A percentile compares a stretch with the other conserved stretches of the same genome.
These are phyloP conservation scores for Yamadazyma taylorii DNA, from an alignment of 1,139 yeast genomes.

Conservation along the genomic window DNA sequence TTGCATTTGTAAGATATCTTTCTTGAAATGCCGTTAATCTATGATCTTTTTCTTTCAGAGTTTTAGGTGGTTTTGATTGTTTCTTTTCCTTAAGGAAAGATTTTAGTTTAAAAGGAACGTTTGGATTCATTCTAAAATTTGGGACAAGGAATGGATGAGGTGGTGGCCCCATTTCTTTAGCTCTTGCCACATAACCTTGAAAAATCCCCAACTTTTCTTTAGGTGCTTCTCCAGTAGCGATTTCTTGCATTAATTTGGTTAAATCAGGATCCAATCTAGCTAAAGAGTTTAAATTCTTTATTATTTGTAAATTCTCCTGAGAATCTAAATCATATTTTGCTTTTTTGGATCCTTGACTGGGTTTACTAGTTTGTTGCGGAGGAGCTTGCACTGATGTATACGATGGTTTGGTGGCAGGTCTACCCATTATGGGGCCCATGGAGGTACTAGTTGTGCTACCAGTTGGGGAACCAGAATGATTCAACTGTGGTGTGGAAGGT, in stretches of 20 bases:
- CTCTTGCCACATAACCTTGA: constrained; percentile 75
- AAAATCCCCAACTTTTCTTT: constrained; percentile 71
- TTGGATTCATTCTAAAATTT: constrained; percentile 16
- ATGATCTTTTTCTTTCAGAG: constrained; percentile 33
- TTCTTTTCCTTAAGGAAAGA: constrained; percentile 26
- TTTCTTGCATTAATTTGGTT: constrained; percentile 72
- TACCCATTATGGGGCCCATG: too few relatives aligned
- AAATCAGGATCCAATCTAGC: constrained; percentile 72
- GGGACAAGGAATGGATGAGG: constrained; percentile 32
- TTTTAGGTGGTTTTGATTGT: constrained; percentile 16
- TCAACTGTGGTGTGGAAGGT: too few relatives aligned
- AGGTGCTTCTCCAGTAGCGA: constrained; percentile 78
- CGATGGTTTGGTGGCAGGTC: too few relatives aligned
- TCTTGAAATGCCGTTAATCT: constrained; percentile 76
- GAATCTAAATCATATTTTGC: constrained; percentile 20
- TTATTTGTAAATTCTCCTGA: constrained; percentile 74
- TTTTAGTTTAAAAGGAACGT: constrained; percentile 19
- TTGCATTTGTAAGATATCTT: constrained; percentile 64
- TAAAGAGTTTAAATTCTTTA: constrained; percentile 75
- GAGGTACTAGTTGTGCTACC: too few relatives aligned
- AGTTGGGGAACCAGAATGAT: too few relatives aligned
- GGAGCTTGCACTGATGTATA: too few relatives aligned
- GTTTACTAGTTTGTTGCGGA: too few relatives aligned
- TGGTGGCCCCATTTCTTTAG: constrained; percentile 72
- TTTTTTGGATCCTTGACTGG: too few relatives aligned